phyloP scores from a whole-genome alignment of 2,329 filamentous ascomycete genomes.

The Colletotrichum filicis region DNA sequence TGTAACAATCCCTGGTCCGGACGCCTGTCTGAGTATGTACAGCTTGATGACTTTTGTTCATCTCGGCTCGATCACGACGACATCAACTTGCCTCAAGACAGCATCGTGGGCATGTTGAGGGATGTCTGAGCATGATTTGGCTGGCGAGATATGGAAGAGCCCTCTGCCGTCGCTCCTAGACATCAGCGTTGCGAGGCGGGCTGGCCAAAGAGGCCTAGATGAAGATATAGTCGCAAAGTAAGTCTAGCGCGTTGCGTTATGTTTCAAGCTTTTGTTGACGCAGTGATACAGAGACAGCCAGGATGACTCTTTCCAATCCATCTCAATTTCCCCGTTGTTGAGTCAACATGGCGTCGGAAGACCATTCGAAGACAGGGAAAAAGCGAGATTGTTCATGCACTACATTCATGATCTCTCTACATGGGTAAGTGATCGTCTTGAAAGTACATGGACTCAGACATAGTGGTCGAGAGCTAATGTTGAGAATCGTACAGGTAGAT shows the following conservation, averaged over 20 bases:
- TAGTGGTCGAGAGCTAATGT: neutral
- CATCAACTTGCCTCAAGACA: neutral
- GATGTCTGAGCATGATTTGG: constrained; percentile 5
- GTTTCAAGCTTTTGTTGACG: neutral
- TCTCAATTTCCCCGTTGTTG: neutral
- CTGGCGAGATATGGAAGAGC: constrained; percentile 4
- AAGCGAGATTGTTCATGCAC: constrained; percentile 23
- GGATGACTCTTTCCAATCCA: neutral
- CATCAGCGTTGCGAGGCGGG: neutral
- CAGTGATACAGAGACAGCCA: neutral
- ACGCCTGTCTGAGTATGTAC: no score
- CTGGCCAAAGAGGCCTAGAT: neutral
- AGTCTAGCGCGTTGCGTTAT: neutral
- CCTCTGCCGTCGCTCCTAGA: constrained; percentile 15
- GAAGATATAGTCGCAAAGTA: neutral
- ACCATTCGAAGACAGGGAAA: constrained; percentile 18
- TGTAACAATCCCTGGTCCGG: no score
- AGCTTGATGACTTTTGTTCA: no score
- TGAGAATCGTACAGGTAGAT: constrained; percentile 46
- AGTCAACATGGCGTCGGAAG: constrained; percentile 16
- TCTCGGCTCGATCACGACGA: no score
- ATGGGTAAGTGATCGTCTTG: neutral
- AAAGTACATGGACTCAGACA: no score
- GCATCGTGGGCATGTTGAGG: neutral
- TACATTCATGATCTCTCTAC: constrained; percentile 18